These are phyloP conservation scores for Talinum fruticosum DNA, from an alignment of 148 eudicot genomes.

Conservation along the genomic window DNA sequence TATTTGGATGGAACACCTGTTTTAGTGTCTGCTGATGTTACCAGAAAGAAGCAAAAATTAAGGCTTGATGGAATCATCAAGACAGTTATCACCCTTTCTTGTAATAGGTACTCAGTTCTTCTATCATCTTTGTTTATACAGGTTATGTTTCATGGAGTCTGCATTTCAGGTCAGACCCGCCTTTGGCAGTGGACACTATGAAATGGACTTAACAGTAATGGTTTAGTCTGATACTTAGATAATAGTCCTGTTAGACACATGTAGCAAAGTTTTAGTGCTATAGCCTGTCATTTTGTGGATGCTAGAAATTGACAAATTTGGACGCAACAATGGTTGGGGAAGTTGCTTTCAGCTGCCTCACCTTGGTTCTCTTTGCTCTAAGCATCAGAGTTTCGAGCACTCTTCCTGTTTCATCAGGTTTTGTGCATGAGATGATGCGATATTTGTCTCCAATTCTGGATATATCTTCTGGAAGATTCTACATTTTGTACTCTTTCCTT, in stretches of 20 bases:
- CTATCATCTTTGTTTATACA: neutral
- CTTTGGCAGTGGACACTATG: no score
- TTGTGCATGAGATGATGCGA: slow-evolving; percentile 20
- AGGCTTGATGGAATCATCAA: slow-evolving; percentile 85
- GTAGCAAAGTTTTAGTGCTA: no score
- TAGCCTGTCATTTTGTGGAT: no score
- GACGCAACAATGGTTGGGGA: neutral
- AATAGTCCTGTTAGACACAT: no score
- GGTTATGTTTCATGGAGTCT: no score
- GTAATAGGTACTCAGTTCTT: slow-evolving; percentile 57
- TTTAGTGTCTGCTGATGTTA: slow-evolving; percentile 68
- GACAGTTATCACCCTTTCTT: slow-evolving; percentile 69
- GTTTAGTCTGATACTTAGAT: no score
- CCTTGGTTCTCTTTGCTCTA: no score
- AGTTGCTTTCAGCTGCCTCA: no score
- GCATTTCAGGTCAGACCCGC: no score
- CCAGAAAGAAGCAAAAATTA: slow-evolving; percentile 59
- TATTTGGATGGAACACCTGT: slow-evolving; percentile 76
- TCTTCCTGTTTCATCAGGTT: slow-evolving; percentile 14
- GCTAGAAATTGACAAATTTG: neutral
- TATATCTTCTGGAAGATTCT: neutral
- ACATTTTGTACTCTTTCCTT: neutral
- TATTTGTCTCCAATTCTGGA: slow-evolving; percentile 2
- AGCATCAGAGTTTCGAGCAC: slow-evolving; percentile 21
- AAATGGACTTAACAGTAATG: no score